Evolutionary conservation across 164 flowering plant species (phyloP).

Genomic region (Euptelea pleiosperma): DNA sequence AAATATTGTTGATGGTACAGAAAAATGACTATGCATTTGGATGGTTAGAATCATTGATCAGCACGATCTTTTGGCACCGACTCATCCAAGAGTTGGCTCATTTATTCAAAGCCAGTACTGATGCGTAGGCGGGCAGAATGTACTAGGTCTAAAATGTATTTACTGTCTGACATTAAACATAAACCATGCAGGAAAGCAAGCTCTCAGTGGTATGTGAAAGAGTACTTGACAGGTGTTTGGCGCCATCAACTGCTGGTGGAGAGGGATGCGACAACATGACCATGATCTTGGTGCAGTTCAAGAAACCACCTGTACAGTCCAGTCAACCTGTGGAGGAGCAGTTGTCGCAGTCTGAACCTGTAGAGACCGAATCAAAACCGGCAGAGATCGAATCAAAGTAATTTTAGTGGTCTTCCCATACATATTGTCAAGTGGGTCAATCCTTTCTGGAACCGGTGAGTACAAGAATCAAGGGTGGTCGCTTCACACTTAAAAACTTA

Average conservation of each 20-base stretch:
- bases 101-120: too few relatives aligned
- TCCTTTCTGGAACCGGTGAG: neutral
- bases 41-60: too few relatives aligned
- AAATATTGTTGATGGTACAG: too few relatives aligned
- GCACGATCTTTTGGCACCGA: too few relatives aligned
- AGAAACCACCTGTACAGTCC: constrained; percentile 49
- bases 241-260: constrained; percentile 85
- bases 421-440: neutral
- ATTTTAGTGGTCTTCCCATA: neutral
- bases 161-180: constrained; percentile 1
- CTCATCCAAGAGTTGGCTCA: too few relatives aligned
- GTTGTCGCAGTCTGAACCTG: constrained; percentile 30
- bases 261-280: constrained; percentile 99
- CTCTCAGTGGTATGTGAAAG: constrained; percentile 83
- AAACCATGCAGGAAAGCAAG: constrained; percentile 69
- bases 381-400: constrained; percentile 13
- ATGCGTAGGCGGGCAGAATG: too few relatives aligned
- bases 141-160: too few relatives aligned
- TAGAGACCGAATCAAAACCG: constrained; percentile 18
- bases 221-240: constrained; percentile 85
- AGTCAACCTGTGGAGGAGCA: constrained; percentile 28
- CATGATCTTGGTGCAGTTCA: constrained; percentile 92
- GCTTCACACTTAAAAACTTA: constrained; percentile 6
- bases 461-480: neutral
- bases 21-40: too few relatives aligned